Percentiles rank a stretch among this genome's conserved stretches.
Evolutionary conservation across 169 alveolate genomes (phyloP).

Genomic region (Plasmodium coatneyi): DNA sequence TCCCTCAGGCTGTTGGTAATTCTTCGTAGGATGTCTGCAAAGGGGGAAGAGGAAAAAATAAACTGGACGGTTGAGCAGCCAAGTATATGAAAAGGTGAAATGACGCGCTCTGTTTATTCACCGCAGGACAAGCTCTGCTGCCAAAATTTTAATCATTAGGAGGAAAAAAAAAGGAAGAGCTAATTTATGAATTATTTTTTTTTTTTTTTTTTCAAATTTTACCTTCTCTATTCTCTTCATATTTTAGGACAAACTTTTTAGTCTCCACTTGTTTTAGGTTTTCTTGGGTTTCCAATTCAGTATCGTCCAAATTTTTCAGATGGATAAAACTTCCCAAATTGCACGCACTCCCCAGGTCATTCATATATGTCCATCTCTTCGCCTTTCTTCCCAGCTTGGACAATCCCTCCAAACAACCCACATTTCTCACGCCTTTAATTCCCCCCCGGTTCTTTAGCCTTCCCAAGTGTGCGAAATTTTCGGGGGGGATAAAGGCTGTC

Average conservation of each 20-base stretch:
- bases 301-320: not conserved
- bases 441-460: slow-evolving; percentile 9
- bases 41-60: not conserved
- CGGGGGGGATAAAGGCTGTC: not conserved
- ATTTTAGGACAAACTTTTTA: slow-evolving; percentile 11
- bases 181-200: not conserved
- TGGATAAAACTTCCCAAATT: not conserved
- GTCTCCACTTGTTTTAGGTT: not conserved
- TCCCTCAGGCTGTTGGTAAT: slow-evolving; percentile 1
- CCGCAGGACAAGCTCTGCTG: not conserved
- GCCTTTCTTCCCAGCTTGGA: not conserved
- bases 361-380: not conserved
- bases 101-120: not conserved
- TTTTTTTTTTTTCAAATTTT: not conserved
- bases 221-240: slow-evolving; percentile 46
- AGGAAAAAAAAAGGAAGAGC: not conserved
- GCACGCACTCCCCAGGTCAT: not conserved
- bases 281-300: slow-evolving; percentile 2
- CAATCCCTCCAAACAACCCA: not conserved
- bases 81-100: not conserved
- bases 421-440: not conserved
- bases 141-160: not conserved
- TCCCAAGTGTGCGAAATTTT: not conserved
- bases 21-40: not conserved
- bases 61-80: not conserved